Percentiles rank a stretch among this genome's conserved stretches.
phyloP scores from a whole-genome alignment of 2,329 filamentous ascomycete genomes.

The Allantophomopsis cytisporea region DNA sequence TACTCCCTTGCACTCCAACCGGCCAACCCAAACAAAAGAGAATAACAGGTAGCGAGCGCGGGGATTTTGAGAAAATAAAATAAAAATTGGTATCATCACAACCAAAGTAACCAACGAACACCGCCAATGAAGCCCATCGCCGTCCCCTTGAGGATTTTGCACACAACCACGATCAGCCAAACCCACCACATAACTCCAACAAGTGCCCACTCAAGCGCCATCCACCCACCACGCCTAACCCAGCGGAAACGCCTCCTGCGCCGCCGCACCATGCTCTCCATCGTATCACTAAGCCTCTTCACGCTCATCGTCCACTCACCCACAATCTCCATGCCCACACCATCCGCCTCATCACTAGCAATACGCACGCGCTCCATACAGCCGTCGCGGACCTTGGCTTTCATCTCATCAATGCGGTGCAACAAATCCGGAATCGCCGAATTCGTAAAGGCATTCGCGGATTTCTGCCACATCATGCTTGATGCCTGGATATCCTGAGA shows the following conservation, averaged over 20 bases:
- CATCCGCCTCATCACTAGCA: conserved; percentile 68
- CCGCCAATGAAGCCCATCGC: conserved; percentile 43
- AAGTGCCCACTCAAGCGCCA: conserved; percentile 74
- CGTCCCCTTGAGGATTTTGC: conserved; percentile 50
- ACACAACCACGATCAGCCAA: conserved; percentile 76
- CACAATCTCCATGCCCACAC: conserved; percentile 62
- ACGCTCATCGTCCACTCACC: conserved; percentile 66
- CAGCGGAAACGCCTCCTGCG: conserved; percentile 57
- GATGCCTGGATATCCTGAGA: conserved; percentile 30
- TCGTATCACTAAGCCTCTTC: conserved; percentile 66
- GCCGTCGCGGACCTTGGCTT: conserved; percentile 21
- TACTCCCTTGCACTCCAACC: too few species aligned
- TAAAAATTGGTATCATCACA: conserved; percentile 20
- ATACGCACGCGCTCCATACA: conserved; percentile 34
- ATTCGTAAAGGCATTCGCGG: conserved; percentile 42
- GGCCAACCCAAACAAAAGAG: too few species aligned
- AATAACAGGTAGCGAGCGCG: too few species aligned
- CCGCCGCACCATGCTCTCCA: conserved; percentile 62
- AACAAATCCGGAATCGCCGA: conserved; percentile 38
- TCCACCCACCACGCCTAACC: conserved; percentile 64
- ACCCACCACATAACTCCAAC: conserved; percentile 89
- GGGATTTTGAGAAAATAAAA: too few species aligned
- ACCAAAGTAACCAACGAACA: conserved; percentile 75
- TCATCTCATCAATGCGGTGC: conserved; percentile 24
- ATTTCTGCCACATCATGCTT: conserved; percentile 33